phyloP scores from a whole-genome alignment of 2,329 filamentous ascomycete species.

The Amylocarpus encephaloides region DNA sequence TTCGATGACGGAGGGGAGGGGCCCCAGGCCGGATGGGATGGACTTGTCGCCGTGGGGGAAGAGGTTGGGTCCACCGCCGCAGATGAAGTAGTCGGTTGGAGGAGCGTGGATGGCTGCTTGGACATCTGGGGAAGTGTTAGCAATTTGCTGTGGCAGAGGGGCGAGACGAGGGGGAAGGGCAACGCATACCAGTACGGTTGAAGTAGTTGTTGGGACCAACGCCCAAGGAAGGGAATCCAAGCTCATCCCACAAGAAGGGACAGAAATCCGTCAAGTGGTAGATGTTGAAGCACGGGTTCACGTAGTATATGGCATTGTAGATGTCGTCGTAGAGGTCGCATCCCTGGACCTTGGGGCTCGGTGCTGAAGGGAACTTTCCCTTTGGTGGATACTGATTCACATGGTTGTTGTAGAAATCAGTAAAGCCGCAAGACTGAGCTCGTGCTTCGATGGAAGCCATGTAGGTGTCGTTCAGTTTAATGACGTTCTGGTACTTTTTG shows the following conservation, averaged over 20 bases:
- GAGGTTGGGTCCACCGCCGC: slow-evolving; percentile 40
- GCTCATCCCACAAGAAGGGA: slow-evolving; percentile 25
- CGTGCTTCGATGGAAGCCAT: slow-evolving; percentile 39
- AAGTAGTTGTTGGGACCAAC: slow-evolving; percentile 53
- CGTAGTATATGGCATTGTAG: slow-evolving; percentile 41
- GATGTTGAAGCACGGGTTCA: slow-evolving; percentile 58
- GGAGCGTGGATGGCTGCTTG: slow-evolving; percentile 55
- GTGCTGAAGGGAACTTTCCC: slow-evolving; percentile 42
- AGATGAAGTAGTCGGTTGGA: slow-evolving; percentile 44
- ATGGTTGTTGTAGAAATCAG: slow-evolving; percentile 40
- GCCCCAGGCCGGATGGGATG: slow-evolving; percentile 41
- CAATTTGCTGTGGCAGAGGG: not conserved
- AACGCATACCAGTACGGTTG: slow-evolving; percentile 39
- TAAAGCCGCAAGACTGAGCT: slow-evolving; percentile 46
- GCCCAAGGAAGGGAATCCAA: slow-evolving; percentile 41
- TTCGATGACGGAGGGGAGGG: slow-evolving; percentile 55
- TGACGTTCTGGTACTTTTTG: slow-evolving; percentile 43
- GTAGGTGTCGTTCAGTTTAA: slow-evolving; percentile 47
- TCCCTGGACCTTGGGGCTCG: slow-evolving; percentile 10
- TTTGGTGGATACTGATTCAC: slow-evolving; percentile 51
- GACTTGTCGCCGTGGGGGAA: slow-evolving; percentile 41
- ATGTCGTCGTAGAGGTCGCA: slow-evolving; percentile 36
- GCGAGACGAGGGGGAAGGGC: not conserved
- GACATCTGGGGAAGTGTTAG: slow-evolving; percentile 38
- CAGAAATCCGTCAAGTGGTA: slow-evolving; percentile 52